Evolutionary conservation across 2,329 filamentous ascomycete genomes (phyloP).

Genomic region (Botrytis elliptica): DNA sequence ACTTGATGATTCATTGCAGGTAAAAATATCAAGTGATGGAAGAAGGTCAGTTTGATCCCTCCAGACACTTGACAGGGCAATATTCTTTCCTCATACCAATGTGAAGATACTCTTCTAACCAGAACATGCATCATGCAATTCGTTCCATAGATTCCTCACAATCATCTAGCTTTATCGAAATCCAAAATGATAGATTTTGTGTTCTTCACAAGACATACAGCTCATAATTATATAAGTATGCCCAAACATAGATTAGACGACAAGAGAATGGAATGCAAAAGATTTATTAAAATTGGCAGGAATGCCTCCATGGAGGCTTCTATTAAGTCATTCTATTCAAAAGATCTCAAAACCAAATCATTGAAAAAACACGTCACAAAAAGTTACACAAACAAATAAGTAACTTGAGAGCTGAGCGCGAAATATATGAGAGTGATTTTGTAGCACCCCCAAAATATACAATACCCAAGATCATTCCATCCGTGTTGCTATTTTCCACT

Average conservation of each 20-base stretch:
- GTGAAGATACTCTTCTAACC: not conserved
- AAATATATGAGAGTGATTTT: not conserved
- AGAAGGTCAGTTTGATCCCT: not conserved
- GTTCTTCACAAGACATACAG: not conserved
- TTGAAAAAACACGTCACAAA: not conserved
- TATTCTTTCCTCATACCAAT: not conserved
- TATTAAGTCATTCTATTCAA: not conserved
- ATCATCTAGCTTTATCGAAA: not conserved
- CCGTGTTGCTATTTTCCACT: not conserved
- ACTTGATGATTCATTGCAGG: no score
- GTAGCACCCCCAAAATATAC: not conserved
- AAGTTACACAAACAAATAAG: not conserved
- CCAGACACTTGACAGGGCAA: not conserved
- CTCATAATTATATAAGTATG: not conserved
- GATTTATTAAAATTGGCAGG: not conserved
- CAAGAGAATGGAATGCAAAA: not conserved
- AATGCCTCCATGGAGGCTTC: not conserved
- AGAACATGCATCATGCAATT: not conserved
- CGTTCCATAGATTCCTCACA: not conserved
- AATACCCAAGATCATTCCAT: not conserved
- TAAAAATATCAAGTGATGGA: no score
- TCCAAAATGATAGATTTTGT: not conserved
- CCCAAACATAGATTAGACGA: not conserved
- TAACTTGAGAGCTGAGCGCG: not conserved
- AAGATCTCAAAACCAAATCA: accelerated